Percentiles rank a stretch among this genome's conserved stretches.
These are phyloP conservation scores for Lactarius indigo DNA, from an alignment of 768 basidiomycete genomes.

Conservation along the genomic window DNA sequence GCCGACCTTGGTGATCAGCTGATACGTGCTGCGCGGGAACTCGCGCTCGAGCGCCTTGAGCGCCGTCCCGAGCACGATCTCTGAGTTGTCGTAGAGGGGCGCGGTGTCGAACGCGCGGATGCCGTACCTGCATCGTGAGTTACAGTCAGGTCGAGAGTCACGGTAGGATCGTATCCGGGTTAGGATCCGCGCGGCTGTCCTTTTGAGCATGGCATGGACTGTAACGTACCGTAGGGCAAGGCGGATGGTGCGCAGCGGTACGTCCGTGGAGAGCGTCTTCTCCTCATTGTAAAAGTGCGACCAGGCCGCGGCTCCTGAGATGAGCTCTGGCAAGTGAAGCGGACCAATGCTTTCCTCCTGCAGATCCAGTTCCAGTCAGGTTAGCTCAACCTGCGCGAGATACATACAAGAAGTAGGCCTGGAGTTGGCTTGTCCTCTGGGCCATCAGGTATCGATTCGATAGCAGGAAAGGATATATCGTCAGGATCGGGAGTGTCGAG, in stretches of 20 bases:
- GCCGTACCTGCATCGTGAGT: constrained; percentile 55
- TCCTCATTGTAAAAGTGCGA: constrained; percentile 64
- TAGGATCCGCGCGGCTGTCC: no score
- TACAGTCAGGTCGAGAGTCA: background rate
- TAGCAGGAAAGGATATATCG: constrained; percentile 37
- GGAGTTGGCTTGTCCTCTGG: constrained; percentile 38
- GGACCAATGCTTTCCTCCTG: constrained; percentile 37
- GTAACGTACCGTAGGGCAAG: constrained; percentile 66
- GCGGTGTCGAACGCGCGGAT: constrained; percentile 81
- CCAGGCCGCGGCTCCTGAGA: constrained; percentile 73
- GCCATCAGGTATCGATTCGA: constrained; percentile 41
- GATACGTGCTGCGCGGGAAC: constrained; percentile 77
- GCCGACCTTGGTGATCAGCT: constrained; percentile 84
- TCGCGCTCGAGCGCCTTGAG: constrained; percentile 56
- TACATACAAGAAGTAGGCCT: constrained; percentile 36
- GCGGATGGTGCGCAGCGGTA: constrained; percentile 63
- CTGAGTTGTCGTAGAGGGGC: constrained; percentile 76
- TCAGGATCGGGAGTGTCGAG: constrained; percentile 41
- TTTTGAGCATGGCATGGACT: background rate
- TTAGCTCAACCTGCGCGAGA: background rate
- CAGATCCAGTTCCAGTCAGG: background rate
- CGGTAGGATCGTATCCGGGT: no score
- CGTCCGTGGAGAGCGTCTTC: constrained; percentile 49
- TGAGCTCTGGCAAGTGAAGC: constrained; percentile 42
- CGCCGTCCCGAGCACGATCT: constrained; percentile 68